Conservation (phyloP, 1,284 basidiomycete genomes). For the Tylopilus orsonianus region DNA sequence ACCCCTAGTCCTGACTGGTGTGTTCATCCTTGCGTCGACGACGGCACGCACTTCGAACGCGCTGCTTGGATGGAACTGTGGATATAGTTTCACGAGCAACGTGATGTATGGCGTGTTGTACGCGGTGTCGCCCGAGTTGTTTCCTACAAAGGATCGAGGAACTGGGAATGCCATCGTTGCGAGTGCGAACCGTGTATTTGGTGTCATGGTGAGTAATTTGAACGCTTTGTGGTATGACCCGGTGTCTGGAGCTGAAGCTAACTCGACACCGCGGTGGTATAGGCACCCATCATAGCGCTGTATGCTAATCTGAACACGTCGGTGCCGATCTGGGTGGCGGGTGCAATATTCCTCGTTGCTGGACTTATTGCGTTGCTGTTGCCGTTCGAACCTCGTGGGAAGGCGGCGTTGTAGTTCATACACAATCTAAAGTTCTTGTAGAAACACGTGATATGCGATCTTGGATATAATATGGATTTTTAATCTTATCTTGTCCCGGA, state of each 20-base stretch:
- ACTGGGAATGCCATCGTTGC: slow-evolving; percentile 62
- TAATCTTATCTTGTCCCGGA: slow-evolving; percentile 16
- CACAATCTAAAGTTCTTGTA: too few species aligned
- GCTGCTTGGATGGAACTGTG: slow-evolving; percentile 69
- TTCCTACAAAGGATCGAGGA: slow-evolving; percentile 71
- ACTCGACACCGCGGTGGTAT: neutral
- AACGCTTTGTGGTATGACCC: neutral
- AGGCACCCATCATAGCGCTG: slow-evolving; percentile 69
- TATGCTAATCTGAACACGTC: slow-evolving; percentile 59
- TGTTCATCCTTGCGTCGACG: slow-evolving; percentile 70
- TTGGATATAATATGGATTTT: too few species aligned
- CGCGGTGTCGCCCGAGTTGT: slow-evolving; percentile 68
- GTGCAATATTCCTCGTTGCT: slow-evolving; percentile 60
- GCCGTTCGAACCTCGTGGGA: slow-evolving; percentile 73
- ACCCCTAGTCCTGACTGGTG: slow-evolving; percentile 58
- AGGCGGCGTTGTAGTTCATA: slow-evolving; percentile 58
- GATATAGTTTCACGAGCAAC: slow-evolving; percentile 63
- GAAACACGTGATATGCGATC: too few species aligned
- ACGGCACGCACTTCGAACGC: slow-evolving; percentile 66
- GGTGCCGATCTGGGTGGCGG: slow-evolving; percentile 72
- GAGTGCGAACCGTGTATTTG: slow-evolving; percentile 58
- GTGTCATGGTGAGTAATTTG: slow-evolving; percentile 52
- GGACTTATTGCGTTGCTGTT: slow-evolving; percentile 63
- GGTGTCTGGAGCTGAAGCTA: neutral
- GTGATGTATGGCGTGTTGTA: slow-evolving; percentile 81